These are phyloP conservation scores for Hemerocallis citrina DNA, from an alignment of 106 monocot genomes.

Conservation along the genomic window DNA sequence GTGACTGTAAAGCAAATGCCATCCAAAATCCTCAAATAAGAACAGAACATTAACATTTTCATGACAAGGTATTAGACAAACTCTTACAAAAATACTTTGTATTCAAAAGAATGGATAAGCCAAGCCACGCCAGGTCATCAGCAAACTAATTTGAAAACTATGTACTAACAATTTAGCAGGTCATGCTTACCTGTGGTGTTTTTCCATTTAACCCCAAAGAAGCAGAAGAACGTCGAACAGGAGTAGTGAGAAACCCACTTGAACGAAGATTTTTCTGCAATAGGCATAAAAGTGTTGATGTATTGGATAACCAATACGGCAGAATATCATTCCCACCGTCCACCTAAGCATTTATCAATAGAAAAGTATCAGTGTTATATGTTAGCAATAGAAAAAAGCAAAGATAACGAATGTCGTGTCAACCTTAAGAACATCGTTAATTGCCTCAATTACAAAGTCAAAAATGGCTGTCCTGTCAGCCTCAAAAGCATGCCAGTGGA, in stretches of 20 bases:
- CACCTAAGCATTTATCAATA: constrained; percentile 30
- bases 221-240: constrained; percentile 40
- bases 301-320: constrained; percentile 93
- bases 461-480: constrained; percentile 84
- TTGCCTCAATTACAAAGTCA: constrained; percentile 71
- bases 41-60: no score
- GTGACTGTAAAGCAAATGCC: no score
- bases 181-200: constrained; percentile 31
- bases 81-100: no score
- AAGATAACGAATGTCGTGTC: neutral
- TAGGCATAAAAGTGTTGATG: constrained; percentile 83
- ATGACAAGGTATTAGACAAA: no score
- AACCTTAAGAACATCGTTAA: constrained; percentile 87
- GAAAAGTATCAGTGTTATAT: neutral
- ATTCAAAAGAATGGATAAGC: no score
- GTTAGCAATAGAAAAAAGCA: neutral
- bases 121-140: neutral
- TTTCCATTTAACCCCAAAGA: constrained; percentile 45
- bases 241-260: constrained; percentile 72
- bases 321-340: constrained; percentile 47
- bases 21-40: no score
- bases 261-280: constrained; percentile 78
- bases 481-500: constrained; percentile 75
- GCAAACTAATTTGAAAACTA: neutral
- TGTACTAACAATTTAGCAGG: neutral